Base-by-base conservation (phyloP, 176 grass and related monocot genomes). In the Eragrostis curvula region DNA sequence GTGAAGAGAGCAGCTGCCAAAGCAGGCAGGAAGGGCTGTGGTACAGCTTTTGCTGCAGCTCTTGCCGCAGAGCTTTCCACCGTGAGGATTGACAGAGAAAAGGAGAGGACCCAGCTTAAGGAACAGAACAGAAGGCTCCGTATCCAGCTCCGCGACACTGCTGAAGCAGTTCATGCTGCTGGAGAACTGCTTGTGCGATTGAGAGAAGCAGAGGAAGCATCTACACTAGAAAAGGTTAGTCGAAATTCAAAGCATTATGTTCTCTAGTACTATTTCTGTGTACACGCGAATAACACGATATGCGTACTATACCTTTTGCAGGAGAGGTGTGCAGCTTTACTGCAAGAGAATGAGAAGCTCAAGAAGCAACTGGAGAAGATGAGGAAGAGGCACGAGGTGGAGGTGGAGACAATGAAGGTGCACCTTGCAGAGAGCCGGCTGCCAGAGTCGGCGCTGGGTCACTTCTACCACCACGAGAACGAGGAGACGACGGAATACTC, bases 51-150 rank as follows among this genome's bases (percentile, higher is more conserved):
- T 48, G 97, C 97, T 41, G 91, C 93, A 56, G 93, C 97, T 32
- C 93, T 99, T 21, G 82, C 93, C 18, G 93, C 93, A 14, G 97
- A 99, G 83, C 85, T 96, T 28, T 99, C 97, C 28, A 92, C 87
- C 0, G 73, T 99, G 71, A 94, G 97, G 78, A 99, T 96, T 44
- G 97, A 99, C 74, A 66, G 97, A 4, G 97, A 99, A 53, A 99
- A 99, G 55, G 97, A 99, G 40, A 80, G 93, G 60, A 83, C 72
- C 0, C 88, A 91, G 61, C 88, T 99, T 44, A 99, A 92, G 86
- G 97, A 99, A 68, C 93, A 96, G 83, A 99, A 99, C 85, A 92
- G 97, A 84, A 90, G 90, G 84, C 90, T 99, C n/a, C 85, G 91
- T 69, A 92, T 99, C 50, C 96, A 99, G 89, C 86, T 96, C 9